These are phyloP conservation scores for Verticillium longisporum DNA, from an alignment of 2,329 filamentous ascomycete genomes.

Conservation along the genomic window DNA sequence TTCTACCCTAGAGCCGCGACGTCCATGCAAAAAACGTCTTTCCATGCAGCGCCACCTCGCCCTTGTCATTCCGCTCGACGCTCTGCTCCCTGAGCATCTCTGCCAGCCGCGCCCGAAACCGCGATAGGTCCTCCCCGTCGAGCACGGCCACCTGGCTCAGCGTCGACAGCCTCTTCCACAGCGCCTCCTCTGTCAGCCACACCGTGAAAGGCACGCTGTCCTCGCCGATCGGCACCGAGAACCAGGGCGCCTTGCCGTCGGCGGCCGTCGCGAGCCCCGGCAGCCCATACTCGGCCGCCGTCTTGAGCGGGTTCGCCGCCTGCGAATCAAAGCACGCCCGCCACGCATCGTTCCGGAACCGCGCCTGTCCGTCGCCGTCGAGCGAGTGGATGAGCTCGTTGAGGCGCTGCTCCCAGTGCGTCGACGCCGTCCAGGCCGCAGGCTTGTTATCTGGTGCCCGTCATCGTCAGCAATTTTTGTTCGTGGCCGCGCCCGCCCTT, in stretches of 20 bases:
- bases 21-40: slow-evolving; percentile 60
- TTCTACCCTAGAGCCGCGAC: slow-evolving; percentile 28
- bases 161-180: slow-evolving; percentile 60
- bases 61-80: slow-evolving; percentile 51
- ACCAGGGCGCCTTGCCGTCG: slow-evolving; percentile 32
- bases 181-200: slow-evolving; percentile 48
- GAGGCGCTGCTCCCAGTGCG: slow-evolving; percentile 54
- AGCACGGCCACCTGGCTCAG: slow-evolving; percentile 62
- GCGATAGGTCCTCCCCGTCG: slow-evolving; percentile 38
- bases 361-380: slow-evolving; percentile 48
- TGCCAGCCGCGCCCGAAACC: slow-evolving; percentile 44
- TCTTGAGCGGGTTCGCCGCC: slow-evolving; percentile 43
- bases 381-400: slow-evolving; percentile 51
- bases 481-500: background rate
- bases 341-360: slow-evolving; percentile 62
- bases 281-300: slow-evolving; percentile 32
- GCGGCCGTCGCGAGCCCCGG: slow-evolving; percentile 11
- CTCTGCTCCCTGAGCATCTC: slow-evolving; percentile 44
- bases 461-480: background rate
- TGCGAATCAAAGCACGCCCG: slow-evolving; percentile 56
- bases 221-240: slow-evolving; percentile 56
- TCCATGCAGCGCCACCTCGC: slow-evolving; percentile 60
- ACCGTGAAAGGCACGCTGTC: slow-evolving; percentile 49
- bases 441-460: slow-evolving; percentile 54
- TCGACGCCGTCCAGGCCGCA: slow-evolving; percentile 43